phyloP scores from a whole-genome alignment of 371 early-diverging fungal genomes.

The Apophysomyces trapeziformis region DNA sequence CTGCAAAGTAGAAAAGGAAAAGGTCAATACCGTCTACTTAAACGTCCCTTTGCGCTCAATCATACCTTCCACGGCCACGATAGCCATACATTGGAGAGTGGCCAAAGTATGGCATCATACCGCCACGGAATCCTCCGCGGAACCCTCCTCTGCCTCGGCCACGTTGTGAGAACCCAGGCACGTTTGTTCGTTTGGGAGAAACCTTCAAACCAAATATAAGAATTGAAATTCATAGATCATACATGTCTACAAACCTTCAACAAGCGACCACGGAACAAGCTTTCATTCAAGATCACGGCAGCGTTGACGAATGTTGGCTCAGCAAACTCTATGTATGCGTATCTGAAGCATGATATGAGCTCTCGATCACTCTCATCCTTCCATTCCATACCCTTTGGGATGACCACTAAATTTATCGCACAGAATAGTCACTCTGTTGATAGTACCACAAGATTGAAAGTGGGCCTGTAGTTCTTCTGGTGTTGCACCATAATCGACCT shows the following conservation, averaged over 20 bases:
- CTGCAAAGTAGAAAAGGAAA: neutral
- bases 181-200: slow-evolving; percentile 91
- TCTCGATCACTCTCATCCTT: neutral
- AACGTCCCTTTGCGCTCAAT: neutral
- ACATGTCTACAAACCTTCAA: slow-evolving; percentile 65
- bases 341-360: slow-evolving; percentile 34
- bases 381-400: slow-evolving; percentile 81
- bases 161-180: slow-evolving; percentile 78
- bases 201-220: slow-evolving; percentile 46
- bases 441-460: slow-evolving; percentile 93
- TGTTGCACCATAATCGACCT: slow-evolving; percentile 92
- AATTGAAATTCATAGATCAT: neutral
- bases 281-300: slow-evolving; percentile 87
- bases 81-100: slow-evolving; percentile 7
- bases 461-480: slow-evolving; percentile 95
- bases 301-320: slow-evolving; percentile 77
- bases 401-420: slow-evolving; percentile 95
- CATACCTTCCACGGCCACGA: slow-evolving; percentile 13
- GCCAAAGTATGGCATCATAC: slow-evolving; percentile 10
- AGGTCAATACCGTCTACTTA: neutral
- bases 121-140: slow-evolving; percentile 74
- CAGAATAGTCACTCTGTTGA: slow-evolving; percentile 95
- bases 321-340: slow-evolving; percentile 95
- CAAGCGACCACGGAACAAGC: slow-evolving; percentile 85
- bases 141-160: slow-evolving; percentile 75